phyloP scores from a whole-genome alignment of 2,329 filamentous ascomycete genomes.

The Xylariales sp. region DNA sequence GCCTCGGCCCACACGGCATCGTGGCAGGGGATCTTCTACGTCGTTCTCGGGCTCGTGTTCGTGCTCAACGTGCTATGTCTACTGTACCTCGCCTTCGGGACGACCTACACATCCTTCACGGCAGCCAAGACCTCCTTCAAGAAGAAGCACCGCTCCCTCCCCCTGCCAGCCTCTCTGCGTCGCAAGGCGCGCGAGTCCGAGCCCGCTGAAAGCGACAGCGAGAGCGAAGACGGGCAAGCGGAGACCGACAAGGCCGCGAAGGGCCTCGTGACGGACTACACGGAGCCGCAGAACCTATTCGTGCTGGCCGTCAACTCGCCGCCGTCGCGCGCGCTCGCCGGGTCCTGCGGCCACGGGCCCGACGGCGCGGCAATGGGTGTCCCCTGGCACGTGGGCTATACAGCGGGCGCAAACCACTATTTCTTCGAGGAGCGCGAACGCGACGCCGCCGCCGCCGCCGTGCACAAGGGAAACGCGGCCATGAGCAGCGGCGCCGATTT shows the following conservation, averaged over 20 bases:
- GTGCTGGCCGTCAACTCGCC: conserved; percentile 72
- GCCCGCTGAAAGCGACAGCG: conserved; percentile 19
- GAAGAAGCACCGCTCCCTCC: not conserved
- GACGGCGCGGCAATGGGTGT: conserved; percentile 39
- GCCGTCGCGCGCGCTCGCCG: conserved; percentile 42
- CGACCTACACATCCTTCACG: conserved; percentile 40
- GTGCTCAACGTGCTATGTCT: conserved; percentile 74
- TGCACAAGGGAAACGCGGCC: not conserved
- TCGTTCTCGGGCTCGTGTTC: conserved; percentile 74
- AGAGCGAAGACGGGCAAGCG: not conserved
- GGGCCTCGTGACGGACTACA: conserved; percentile 78
- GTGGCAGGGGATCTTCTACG: conserved; percentile 76
- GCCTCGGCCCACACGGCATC: conserved; percentile 69
- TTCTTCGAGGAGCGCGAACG: conserved; percentile 42
- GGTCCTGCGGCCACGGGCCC: conserved; percentile 47
- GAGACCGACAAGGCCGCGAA: conserved; percentile 23
- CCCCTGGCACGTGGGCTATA: conserved; percentile 45
- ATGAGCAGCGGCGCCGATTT: conserved; percentile 24
- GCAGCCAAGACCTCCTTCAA: not conserved
- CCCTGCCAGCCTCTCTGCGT: conserved; percentile 4
- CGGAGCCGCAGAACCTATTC: conserved; percentile 81
- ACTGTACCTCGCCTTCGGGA: conserved; percentile 68
- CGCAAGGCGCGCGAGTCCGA: not conserved
- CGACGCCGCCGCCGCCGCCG: not conserved
- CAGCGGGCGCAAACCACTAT: conserved; percentile 45